phyloP scores from a whole-genome alignment of 352 stramenopile genomes.

The Pythium scleroteichum region DNA sequence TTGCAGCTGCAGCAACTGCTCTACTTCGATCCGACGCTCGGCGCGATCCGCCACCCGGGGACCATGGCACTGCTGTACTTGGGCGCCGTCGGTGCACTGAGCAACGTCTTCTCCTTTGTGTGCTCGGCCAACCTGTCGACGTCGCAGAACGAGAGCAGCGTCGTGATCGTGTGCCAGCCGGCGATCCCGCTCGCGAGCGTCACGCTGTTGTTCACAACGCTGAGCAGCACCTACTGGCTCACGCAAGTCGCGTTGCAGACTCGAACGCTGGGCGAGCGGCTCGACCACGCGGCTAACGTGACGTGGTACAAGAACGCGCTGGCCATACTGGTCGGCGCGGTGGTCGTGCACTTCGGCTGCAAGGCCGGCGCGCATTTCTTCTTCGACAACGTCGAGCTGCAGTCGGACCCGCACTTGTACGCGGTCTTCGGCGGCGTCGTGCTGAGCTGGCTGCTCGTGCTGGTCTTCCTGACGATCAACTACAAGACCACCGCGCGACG shows the following conservation, averaged over 20 bases:
- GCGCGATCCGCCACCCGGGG: conserved; percentile 33
- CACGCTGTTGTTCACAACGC: conserved; percentile 35
- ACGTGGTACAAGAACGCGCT: conserved; percentile 34
- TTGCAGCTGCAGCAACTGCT: conserved; percentile 3
- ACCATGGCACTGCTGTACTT: conserved; percentile 44
- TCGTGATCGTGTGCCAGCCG: conserved; percentile 38
- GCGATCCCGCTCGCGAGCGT: conserved; percentile 35
- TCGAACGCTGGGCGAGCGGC: conserved; percentile 26
- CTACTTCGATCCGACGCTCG: conserved; percentile 19
- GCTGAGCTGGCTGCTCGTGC: conserved; percentile 31
- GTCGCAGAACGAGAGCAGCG: conserved; percentile 22
- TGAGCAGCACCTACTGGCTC: conserved; percentile 46
- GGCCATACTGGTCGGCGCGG: conserved; percentile 18
- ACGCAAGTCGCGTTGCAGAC: conserved; percentile 39
- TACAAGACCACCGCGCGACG: conserved; percentile 1
- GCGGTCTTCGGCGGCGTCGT: conserved; percentile 37
- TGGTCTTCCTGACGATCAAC: conserved; percentile 29
- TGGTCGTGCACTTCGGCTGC: conserved; percentile 35
- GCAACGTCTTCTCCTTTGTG: conserved; percentile 45
- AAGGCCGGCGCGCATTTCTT: conserved; percentile 30
- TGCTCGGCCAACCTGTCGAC: conserved; percentile 34
- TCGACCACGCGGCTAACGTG: conserved; percentile 26
- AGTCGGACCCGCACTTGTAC: conserved; percentile 41
- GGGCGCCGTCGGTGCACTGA: conserved; percentile 37
- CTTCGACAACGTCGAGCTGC: conserved; percentile 32